Evolutionary conservation across 164 flowering plant genomes (phyloP), one percentile per base, ranked within the genome.

Genomic region (Annona cherimola): DNA sequence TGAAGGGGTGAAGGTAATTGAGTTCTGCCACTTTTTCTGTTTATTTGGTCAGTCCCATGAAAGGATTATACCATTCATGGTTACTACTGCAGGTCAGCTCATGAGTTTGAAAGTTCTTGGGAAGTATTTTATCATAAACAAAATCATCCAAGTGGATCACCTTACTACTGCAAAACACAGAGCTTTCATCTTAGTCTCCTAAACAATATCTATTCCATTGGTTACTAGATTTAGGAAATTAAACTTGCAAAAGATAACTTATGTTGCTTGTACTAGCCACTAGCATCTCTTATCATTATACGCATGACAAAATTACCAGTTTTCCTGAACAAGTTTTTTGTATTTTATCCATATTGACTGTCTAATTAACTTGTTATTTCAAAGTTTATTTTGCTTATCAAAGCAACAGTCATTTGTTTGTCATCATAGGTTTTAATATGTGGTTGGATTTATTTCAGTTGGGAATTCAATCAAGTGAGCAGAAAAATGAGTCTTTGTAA

Each of bases 1-100:
- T 35, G 97, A 93, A 75, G 98, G 98, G 44, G 73, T 88, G 67
- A 93, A 93, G 94, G 98, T 91, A 84, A 16, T 12, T 50, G 57
- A 11, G 14, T 9, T 50, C 57, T 50, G 14, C 14, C 57, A 50
- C 14, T 50, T 9, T 50, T 50, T 2, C 57, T 50, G 14, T 11
- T 50, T 11, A 50, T 16, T 50, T 50, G 9, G 14, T 50, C 57
- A 50, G 57, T 50, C 9, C 14, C 14, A 8, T 50, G 57, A 50
- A 50, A 50, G 9, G 57, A 16, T 16, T 16, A 50, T 50, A 50
- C 57, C 5, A 11, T 9, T 5, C 57, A 50, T 7, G 11, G 35
- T 50, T 16, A 50, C 57, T 8, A 50, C 57, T 50, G 57, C 57
- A 9, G 57, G 57, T 50, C 57, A 50, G 14, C 57, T 9, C 14